Conservation (phyloP, 139 green algal genomes). For the Dunaliella sp. region DNA sequence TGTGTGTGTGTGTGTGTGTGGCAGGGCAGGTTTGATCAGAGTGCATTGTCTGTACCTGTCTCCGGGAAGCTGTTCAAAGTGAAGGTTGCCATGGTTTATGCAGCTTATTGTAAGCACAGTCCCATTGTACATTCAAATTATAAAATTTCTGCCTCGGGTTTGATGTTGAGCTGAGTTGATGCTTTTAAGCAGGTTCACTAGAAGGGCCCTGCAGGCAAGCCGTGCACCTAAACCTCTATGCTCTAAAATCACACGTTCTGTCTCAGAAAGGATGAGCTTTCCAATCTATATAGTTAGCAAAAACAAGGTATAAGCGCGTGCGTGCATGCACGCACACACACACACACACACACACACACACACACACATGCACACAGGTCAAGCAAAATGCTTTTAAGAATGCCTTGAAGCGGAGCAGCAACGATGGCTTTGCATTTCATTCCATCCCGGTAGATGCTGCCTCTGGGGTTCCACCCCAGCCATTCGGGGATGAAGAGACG, state of each 20-base stretch:
- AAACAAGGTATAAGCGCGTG: not conserved
- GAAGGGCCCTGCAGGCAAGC: not conserved
- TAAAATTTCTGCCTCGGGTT: too few relatives aligned
- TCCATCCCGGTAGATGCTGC: not conserved
- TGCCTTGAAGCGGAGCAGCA: not conserved
- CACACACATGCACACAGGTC: not conserved
- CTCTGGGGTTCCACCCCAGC: not conserved
- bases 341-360: not conserved
- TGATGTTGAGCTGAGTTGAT: not conserved
- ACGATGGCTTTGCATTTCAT: not conserved
- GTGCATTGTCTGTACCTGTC: not conserved
- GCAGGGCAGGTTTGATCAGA: not conserved
- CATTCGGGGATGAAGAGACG: not conserved
- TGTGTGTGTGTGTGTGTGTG: too few relatives aligned
- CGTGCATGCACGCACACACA: not conserved
- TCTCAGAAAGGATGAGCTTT: too few relatives aligned
- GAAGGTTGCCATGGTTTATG: slow-evolving; percentile 4
- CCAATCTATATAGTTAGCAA: too few relatives aligned
- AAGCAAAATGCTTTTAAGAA: not conserved
- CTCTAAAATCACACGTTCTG: not conserved
- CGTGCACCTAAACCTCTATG: not conserved
- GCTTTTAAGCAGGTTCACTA: not conserved
- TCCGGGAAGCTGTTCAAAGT: slow-evolving; percentile 27
- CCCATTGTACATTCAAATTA: not conserved
- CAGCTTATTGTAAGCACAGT: not conserved